Conservation (phyloP, 2,329 filamentous ascomycete species). For the Pseudogymnoascus sp. region DNA sequence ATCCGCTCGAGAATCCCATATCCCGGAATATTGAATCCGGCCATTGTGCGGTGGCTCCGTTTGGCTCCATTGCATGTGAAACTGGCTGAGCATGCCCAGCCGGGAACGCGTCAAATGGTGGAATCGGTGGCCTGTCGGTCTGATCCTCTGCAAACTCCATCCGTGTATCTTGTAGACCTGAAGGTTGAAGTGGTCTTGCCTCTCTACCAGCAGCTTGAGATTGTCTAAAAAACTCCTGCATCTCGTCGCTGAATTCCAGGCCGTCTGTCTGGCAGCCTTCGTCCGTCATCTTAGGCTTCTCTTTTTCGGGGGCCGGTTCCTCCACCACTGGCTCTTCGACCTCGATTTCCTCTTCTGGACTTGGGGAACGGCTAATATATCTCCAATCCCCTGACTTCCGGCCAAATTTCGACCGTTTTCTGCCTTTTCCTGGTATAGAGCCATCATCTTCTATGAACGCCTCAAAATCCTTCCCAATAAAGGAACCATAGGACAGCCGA, state of each 20-base stretch:
- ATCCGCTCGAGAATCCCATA: constrained; percentile 1
- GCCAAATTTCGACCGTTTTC: constrained; percentile 64
- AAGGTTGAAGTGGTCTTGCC: constrained; percentile 7
- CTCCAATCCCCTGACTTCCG: constrained; percentile 64
- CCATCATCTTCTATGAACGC: constrained; percentile 61
- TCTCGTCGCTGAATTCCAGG: constrained; percentile 20
- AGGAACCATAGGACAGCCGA: constrained; percentile 59
- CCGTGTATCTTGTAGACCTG: constrained; percentile 13
- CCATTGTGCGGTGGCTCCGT: neutral
- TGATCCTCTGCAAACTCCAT: constrained; percentile 1
- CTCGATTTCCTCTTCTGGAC: constrained; percentile 42
- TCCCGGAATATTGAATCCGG: neutral
- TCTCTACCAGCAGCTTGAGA: constrained; percentile 19
- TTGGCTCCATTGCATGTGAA: neutral
- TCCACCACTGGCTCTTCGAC: constrained; percentile 10
- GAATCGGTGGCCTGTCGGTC: neutral
- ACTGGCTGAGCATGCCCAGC: neutral
- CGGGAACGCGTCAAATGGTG: neutral
- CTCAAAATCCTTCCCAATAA: constrained; percentile 57
- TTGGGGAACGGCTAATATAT: constrained; percentile 63
- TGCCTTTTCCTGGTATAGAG: constrained; percentile 49
- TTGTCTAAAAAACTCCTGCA: constrained; percentile 11
- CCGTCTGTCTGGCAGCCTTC: constrained; percentile 35
- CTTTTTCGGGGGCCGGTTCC: neutral
- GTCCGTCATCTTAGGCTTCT: constrained; percentile 28